Evolutionary conservation across 768 basidiomycete genomes (phyloP).

Genomic region (Macrocybe gigantea): DNA sequence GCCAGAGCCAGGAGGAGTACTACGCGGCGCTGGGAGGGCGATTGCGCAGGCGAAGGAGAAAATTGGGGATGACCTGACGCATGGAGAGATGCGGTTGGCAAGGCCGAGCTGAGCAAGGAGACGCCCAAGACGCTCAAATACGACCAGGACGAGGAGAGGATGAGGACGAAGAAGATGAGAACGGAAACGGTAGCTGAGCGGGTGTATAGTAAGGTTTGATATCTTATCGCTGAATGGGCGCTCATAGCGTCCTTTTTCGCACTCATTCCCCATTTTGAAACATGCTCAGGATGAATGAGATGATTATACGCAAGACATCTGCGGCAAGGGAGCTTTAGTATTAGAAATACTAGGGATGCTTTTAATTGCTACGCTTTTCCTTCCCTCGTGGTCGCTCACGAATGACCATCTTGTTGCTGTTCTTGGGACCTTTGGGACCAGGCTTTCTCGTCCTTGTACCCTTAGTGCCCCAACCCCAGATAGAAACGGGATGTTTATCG

Average conservation of each 20-base stretch:
- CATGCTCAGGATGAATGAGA: too few relatives aligned
- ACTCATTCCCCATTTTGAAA: too few relatives aligned
- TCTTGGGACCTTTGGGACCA: slow-evolving; percentile 85
- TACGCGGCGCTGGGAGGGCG: slow-evolving; percentile 45
- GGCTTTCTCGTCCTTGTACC: slow-evolving; percentile 91
- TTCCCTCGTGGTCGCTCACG: slow-evolving; percentile 78
- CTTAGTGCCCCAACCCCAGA: slow-evolving; percentile 91
- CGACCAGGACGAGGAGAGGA: slow-evolving; percentile 42
- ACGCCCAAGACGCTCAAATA: slow-evolving; percentile 30
- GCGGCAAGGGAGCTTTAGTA: background rate
- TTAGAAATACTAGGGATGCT: background rate
- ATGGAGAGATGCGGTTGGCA: slow-evolving; percentile 73
- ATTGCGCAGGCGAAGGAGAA: slow-evolving; percentile 46
- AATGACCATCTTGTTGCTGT: slow-evolving; percentile 86
- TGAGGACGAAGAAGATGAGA: slow-evolving; percentile 37
- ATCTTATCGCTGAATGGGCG: slow-evolving; percentile 6
- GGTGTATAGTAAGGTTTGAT: slow-evolving; percentile 1
- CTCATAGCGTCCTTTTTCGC: background rate
- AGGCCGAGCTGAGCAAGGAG: slow-evolving; percentile 57
- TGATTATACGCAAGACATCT: too few relatives aligned
- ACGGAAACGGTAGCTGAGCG: slow-evolving; percentile 4
- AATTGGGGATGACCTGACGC: slow-evolving; percentile 64
- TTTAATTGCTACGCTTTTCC: slow-evolving; percentile 40
- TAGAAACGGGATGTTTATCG: slow-evolving; percentile 87
- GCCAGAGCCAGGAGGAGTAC: slow-evolving; percentile 29